Conservation (phyloP, 2,329 filamentous ascomycete species). For the Fusarium chaquense region DNA sequence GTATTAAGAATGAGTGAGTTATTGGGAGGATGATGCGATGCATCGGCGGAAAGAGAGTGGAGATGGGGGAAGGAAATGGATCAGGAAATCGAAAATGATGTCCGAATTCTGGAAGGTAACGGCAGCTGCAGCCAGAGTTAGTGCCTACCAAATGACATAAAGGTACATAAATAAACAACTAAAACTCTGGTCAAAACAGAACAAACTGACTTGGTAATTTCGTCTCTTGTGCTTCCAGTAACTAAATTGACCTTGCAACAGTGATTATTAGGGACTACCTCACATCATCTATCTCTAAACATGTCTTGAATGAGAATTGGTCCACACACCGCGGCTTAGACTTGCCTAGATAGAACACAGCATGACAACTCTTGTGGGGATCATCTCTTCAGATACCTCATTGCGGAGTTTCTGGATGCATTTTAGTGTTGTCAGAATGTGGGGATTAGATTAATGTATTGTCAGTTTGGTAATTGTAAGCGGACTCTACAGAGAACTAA, state of each 20-base stretch:
- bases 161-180: neutral
- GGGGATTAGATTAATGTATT: neutral
- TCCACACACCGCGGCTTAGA: slow-evolving; percentile 12
- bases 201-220: neutral
- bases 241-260: neutral
- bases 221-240: neutral
- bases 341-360: neutral
- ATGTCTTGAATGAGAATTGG: slow-evolving; percentile 8
- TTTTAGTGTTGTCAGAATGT: slow-evolving; percentile 3
- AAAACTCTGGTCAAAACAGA: neutral
- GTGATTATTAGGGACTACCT: neutral
- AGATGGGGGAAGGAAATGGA: neutral
- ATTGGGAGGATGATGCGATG: neutral
- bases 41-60: neutral
- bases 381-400: neutral
- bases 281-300: neutral
- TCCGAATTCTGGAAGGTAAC: slow-evolving; percentile 7
- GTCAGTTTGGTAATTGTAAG: slow-evolving; percentile 10
- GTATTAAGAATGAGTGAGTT: neutral
- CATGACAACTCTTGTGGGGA: neutral
- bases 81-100: neutral
- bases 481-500: neutral
- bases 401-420: neutral
- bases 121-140: slow-evolving; percentile 15
- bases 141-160: neutral